Percentiles rank a stretch among this genome's conserved stretches.
These are phyloP conservation scores for Trichoderma reesei DNA, from an alignment of 495 filamentous ascomycete species.

Conservation along the genomic window DNA sequence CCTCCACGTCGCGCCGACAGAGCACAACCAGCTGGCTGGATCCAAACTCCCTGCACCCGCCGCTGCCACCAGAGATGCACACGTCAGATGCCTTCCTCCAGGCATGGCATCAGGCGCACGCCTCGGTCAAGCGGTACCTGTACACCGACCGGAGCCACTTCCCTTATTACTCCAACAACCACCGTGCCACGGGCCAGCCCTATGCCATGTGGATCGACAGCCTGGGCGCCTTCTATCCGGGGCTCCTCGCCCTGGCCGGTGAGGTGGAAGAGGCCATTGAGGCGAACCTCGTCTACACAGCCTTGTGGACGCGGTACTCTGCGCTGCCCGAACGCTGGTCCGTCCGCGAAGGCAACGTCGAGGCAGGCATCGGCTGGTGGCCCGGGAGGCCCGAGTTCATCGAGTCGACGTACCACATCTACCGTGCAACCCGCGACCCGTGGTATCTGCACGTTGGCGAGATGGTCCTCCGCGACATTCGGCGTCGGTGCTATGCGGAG, in stretches of 20 bases:
- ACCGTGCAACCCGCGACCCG: conserved; percentile 84
- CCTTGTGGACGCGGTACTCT: conserved; percentile 87
- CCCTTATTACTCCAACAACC: conserved; percentile 85
- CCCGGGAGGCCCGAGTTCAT: conserved; percentile 91
- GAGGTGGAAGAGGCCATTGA: conserved; percentile 84
- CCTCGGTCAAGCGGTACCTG: conserved; percentile 77
- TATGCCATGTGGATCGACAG: conserved; percentile 92
- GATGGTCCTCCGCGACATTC: conserved; percentile 86
- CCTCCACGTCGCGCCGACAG: conserved; percentile 23
- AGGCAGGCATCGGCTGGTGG: conserved; percentile 86
- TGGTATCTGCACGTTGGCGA: conserved; percentile 96
- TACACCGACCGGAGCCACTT: conserved; percentile 56
- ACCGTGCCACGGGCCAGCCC: conserved; percentile 68
- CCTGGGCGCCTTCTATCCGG: conserved; percentile 88
- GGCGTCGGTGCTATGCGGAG: conserved; percentile 79
- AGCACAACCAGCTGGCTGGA: conserved; percentile 34
- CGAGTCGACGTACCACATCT: conserved; percentile 89
- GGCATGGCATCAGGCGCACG: conserved; percentile 79
- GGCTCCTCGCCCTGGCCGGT: conserved; percentile 76
- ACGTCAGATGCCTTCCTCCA: conserved; percentile 67
- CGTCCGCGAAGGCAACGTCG: conserved; percentile 70
- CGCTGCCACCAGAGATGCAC: conserved; percentile 54
- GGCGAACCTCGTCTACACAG: conserved; percentile 80
- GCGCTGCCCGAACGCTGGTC: conserved; percentile 94
- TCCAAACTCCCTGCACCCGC: conserved; percentile 46